These are phyloP conservation scores for Rickenella mellea DNA, from an alignment of 768 basidiomycete species.

Conservation along the genomic window DNA sequence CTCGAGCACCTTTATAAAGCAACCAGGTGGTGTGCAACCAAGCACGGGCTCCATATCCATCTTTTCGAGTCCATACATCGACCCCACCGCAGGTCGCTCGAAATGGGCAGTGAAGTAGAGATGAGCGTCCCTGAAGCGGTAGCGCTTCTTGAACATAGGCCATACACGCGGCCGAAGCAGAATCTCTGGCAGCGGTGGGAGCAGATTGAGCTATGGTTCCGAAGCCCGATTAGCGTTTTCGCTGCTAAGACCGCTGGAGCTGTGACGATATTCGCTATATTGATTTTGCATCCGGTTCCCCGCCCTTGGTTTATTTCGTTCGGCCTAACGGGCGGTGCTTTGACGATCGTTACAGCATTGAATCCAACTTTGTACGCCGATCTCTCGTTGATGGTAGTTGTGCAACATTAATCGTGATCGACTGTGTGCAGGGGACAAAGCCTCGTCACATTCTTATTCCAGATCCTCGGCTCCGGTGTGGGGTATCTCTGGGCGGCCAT, in stretches of 20 bases:
- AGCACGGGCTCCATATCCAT: constrained; percentile 16
- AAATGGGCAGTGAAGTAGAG: constrained; percentile 2
- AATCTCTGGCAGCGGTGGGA: constrained; percentile 9
- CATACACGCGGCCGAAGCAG: constrained; percentile 5
- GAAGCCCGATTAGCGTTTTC: constrained; percentile 11
- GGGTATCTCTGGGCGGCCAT: constrained; percentile 13
- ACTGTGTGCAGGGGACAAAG: constrained; percentile 14
- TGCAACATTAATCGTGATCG: background rate
- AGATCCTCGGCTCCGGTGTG: constrained; percentile 16
- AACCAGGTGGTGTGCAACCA: background rate
- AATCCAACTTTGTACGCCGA: constrained; percentile 14
- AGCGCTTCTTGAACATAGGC: constrained; percentile 13
- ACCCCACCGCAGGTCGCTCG: constrained; percentile 1
- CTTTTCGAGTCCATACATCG: constrained; percentile 15
- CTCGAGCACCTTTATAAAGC: constrained; percentile 12
- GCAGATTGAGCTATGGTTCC: constrained; percentile 7
- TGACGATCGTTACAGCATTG: constrained; percentile 21
- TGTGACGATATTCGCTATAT: constrained; percentile 16
- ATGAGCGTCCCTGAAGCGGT: constrained; percentile 17
- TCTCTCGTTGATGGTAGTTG: background rate
- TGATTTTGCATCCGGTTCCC: constrained; percentile 16
- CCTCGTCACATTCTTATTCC: constrained; percentile 18
- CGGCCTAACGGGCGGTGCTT: constrained; percentile 14
- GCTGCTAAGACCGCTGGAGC: constrained; percentile 15
- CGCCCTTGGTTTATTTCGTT: constrained; percentile 15